Evolutionary conservation across 2,329 filamentous ascomycete genomes (phyloP).

Genomic region (Coniochaeta hoffmannii): DNA sequence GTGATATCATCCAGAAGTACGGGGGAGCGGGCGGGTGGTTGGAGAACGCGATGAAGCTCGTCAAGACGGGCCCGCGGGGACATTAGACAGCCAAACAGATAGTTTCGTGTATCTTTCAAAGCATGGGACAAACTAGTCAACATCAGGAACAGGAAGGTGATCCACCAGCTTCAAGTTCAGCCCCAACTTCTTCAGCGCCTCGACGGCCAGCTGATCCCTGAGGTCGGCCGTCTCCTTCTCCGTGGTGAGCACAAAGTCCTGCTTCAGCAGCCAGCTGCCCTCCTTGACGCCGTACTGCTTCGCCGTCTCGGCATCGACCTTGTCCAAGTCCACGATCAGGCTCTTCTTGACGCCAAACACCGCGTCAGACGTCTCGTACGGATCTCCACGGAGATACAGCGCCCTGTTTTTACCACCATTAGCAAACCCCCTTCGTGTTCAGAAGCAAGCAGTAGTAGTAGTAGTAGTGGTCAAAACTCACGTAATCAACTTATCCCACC

Average conservation of each 20-base stretch:
- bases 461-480: conserved; percentile 46
- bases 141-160: conserved; percentile 67
- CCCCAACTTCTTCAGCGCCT: conserved; percentile 61
- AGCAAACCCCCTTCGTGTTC: background rate
- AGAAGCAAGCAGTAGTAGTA: too few species aligned
- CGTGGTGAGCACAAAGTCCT: conserved; percentile 73
- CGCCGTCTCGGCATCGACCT: conserved; percentile 44
- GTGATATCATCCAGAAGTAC: conserved; percentile 39
- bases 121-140: conserved; percentile 27
- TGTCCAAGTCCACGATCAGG: conserved; percentile 57
- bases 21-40: conserved; percentile 51
- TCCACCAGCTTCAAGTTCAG: conserved; percentile 65
- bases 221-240: conserved; percentile 61
- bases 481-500: conserved; percentile 78
- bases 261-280: conserved; percentile 50
- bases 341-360: conserved; percentile 84
- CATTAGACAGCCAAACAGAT: conserved; percentile 20
- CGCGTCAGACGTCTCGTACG: conserved; percentile 75
- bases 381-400: conserved; percentile 69
- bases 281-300: conserved; percentile 56
- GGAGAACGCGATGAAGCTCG: conserved; percentile 53
- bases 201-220: conserved; percentile 55
- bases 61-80: conserved; percentile 37
- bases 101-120: background rate
- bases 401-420: conserved; percentile 41